Evolutionary conservation across 768 basidiomycete species (phyloP), one percentile per base, ranked within the genome.

Genomic region (Postia placenta): DNA sequence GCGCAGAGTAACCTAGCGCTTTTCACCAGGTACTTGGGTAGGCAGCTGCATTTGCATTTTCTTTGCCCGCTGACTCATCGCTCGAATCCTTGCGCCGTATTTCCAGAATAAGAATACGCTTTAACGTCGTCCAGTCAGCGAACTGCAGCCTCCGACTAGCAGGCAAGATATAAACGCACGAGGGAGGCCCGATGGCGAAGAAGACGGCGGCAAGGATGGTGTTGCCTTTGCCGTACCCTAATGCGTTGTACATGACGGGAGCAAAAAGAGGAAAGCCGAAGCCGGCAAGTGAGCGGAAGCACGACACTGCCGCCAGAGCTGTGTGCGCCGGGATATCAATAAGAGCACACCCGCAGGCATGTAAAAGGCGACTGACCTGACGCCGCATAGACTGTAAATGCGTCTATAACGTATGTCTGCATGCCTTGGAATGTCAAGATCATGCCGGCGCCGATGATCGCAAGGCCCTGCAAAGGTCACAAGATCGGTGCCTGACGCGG

Each of bases 251-350:
- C 79, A 88, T 84, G 33, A 74, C 67, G 22, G 83, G 79, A 3
- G 81, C 84, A 54, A 89, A 89, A 14, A 89, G 64, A 1, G 87
- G 87, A 59, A 90, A 87, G 0, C 73, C 79, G 47, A 86, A 88
- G 1, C 86, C 88, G 1, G 78, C 76, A 0, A 87, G 49, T 0
- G 81, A 79, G 17, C 87, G 78, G 4, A 87, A 61, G 56, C 62
- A 83, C 0, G 80, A 68, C 11, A 79, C 75, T 0, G 84, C 83
- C 0, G 86, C 85, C 6, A 89, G 64, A 5, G 84, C 83, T 78
- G 48, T 25, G 12, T 5, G 35, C 40, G 11, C 23, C 4, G 11
- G 37, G 4, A 35, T 23, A 5, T 39, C 33, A 45, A 17, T 5
- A 35, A 22, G 5, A 30, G 6, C 25, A 7, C 42, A 11, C 7